A percentile compares a stretch with the other conserved stretches of the same genome.
Conservation (phyloP, 2,329 filamentous ascomycete species). For the Emydomyces testavorans region DNA sequence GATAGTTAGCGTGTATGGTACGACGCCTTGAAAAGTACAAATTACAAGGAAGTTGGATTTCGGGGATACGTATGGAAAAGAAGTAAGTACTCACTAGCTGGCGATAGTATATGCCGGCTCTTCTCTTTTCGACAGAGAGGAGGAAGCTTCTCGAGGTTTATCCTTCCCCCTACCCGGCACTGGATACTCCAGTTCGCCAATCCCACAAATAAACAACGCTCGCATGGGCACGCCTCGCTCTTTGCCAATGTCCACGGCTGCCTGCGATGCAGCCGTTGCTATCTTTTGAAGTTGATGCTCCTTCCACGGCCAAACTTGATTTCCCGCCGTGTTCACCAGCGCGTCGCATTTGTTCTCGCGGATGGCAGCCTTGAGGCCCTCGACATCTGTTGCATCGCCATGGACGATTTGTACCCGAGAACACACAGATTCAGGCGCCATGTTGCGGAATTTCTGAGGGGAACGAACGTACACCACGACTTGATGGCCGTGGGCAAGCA, state of each 20-base stretch:
- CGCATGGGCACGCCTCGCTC: slow-evolving; percentile 28
- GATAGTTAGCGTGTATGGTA: slow-evolving; percentile 7
- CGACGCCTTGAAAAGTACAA: neutral
- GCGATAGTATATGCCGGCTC: slow-evolving; percentile 22
- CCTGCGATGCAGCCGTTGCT: slow-evolving; percentile 25
- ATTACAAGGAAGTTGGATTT: neutral
- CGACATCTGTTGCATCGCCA: slow-evolving; percentile 31
- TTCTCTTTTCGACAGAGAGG: neutral
- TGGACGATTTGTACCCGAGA: slow-evolving; percentile 26
- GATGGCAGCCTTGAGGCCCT: slow-evolving; percentile 28
- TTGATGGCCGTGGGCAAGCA: slow-evolving; percentile 27
- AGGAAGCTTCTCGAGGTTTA: neutral
- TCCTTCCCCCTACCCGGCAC: slow-evolving; percentile 17
- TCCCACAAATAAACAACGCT: slow-evolving; percentile 31
- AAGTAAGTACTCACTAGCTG: slow-evolving; percentile 24
- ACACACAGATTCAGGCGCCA: slow-evolving; percentile 27
- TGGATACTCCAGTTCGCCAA: slow-evolving; percentile 30
- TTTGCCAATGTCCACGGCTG: slow-evolving; percentile 25
- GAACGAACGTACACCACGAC: slow-evolving; percentile 34
- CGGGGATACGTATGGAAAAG: neutral
- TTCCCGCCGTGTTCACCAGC: slow-evolving; percentile 34
- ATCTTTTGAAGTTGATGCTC: slow-evolving; percentile 29
- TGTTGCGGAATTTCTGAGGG: slow-evolving; percentile 28
- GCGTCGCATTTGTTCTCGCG: slow-evolving; percentile 30
- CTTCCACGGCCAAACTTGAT: slow-evolving; percentile 30